phyloP scores from a whole-genome alignment of 768 basidiomycete genomes.

The Tylopilus balloui region DNA sequence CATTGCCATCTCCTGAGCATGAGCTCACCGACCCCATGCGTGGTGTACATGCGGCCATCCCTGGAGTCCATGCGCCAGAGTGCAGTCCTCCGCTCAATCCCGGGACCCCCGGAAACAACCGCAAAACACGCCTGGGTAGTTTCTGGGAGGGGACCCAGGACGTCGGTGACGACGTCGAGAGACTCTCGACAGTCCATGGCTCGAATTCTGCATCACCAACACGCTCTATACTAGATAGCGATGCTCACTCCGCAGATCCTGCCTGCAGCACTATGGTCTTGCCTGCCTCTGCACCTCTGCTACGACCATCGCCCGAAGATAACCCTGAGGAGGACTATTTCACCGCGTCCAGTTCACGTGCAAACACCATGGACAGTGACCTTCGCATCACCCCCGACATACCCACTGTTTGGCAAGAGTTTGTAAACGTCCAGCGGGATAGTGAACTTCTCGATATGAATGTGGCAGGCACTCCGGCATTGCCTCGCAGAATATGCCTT shows the following conservation, averaged over 20 bases:
- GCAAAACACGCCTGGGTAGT: conserved; percentile 56
- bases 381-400: conserved; percentile 12
- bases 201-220: conserved; percentile 25
- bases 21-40: conserved; percentile 91
- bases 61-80: conserved; percentile 49
- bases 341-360: conserved; percentile 24
- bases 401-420: conserved; percentile 28
- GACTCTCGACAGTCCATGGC: conserved; percentile 22
- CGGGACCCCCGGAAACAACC: conserved; percentile 44
- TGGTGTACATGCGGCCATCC: conserved; percentile 60
- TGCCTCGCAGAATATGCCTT: conserved; percentile 49
- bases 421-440: conserved; percentile 23
- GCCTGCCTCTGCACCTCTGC: conserved; percentile 17
- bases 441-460: conserved; percentile 28
- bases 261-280: conserved; percentile 3
- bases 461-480: conserved; percentile 40
- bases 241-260: conserved; percentile 6
- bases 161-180: conserved; percentile 39
- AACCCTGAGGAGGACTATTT: conserved; percentile 31
- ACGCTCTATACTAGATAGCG: conserved; percentile 5
- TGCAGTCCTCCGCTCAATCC: conserved; percentile 35
- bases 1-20: conserved; percentile 85
- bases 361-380: conserved; percentile 19
- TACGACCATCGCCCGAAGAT: conserved; percentile 24
- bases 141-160: conserved; percentile 80